phyloP scores from a whole-genome alignment of 225 moss, liverwort and hornwort species.

The Lunularia cruciata region DNA sequence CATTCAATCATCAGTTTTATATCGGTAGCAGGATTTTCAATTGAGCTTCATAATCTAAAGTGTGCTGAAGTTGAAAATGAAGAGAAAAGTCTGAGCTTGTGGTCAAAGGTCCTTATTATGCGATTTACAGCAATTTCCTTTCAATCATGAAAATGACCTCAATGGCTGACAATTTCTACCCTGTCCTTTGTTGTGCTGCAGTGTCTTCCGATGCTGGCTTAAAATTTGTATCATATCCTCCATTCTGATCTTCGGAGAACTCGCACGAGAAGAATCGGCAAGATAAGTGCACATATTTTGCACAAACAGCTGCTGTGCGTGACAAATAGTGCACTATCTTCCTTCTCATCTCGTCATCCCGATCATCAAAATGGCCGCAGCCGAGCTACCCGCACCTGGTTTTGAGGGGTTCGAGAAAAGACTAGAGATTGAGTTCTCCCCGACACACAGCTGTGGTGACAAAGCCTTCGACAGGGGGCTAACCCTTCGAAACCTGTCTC shows the following conservation, averaged over 20 bases:
- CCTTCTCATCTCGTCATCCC: not conserved
- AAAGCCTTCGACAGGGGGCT: conserved; percentile 34
- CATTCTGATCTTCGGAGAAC: not conserved
- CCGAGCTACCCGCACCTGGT: conserved; percentile 19
- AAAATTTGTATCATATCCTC: not conserved
- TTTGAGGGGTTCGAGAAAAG: conserved; percentile 82
- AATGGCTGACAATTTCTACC: not conserved
- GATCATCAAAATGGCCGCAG: not conserved
- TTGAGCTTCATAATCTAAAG: not conserved
- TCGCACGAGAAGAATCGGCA: not conserved
- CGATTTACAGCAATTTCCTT: not conserved
- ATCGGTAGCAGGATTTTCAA: no score
- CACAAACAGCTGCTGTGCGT: not conserved
- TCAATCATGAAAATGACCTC: not conserved
- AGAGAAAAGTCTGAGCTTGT: no score
- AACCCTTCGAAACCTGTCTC: conserved; percentile 49
- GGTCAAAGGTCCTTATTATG: no score
- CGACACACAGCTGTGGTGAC: conserved; percentile 18
- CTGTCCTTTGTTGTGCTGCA: not conserved
- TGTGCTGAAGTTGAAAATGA: not conserved
- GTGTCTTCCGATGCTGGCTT: not conserved
- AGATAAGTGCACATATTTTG: not conserved
- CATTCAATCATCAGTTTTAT: no score
- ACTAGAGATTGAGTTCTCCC: conserved; percentile 55
- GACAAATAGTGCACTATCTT: not conserved